These are phyloP conservation scores for Hypoxylon lienhwacheense DNA, from an alignment of 495 filamentous ascomycete species.

Conservation along the genomic window DNA sequence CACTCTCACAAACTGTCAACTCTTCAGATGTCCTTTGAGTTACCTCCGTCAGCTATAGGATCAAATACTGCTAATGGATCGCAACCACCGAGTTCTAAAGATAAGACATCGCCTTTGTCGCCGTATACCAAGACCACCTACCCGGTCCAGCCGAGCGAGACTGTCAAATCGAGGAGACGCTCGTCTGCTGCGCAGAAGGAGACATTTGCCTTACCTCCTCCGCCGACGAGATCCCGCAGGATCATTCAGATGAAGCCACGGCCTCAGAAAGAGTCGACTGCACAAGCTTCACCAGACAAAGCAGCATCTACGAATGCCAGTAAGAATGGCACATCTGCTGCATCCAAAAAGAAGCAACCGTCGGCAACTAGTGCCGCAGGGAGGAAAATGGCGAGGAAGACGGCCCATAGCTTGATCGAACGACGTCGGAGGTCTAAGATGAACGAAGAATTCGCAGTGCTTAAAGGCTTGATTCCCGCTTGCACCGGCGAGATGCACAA, in stretches of 20 bases:
- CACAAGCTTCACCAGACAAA: slow-evolving; percentile 22
- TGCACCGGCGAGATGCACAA: slow-evolving; percentile 97
- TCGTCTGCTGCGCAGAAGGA: slow-evolving; percentile 58
- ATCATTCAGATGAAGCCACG: slow-evolving; percentile 97
- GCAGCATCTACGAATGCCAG: slow-evolving; percentile 18
- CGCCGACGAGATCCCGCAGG: slow-evolving; percentile 87
- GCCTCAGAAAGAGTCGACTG: slow-evolving; percentile 43
- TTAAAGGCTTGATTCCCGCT: slow-evolving; percentile 96
- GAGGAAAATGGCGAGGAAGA: slow-evolving; percentile 92
- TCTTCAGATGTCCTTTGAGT: slow-evolving; percentile 62
- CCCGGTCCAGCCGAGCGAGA: slow-evolving; percentile 55
- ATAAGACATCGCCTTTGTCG: slow-evolving; percentile 43
- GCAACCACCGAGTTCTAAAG: slow-evolving; percentile 11
- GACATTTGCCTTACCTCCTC: slow-evolving; percentile 80
- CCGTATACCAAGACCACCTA: slow-evolving; percentile 55
- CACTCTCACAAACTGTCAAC: slow-evolving; percentile 57
- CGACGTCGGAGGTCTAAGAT: slow-evolving; percentile 90
- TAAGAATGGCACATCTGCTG: slow-evolving; percentile 40
- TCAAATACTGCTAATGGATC: slow-evolving; percentile 34
- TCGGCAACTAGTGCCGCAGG: slow-evolving; percentile 76
- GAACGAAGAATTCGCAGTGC: slow-evolving; percentile 95
- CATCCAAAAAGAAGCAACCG: slow-evolving; percentile 68
- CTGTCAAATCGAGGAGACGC: slow-evolving; percentile 61
- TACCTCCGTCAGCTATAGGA: slow-evolving; percentile 79
- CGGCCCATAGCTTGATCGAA: slow-evolving; percentile 94